phyloP scores from a whole-genome alignment of 208 protist genomes.

The Herpetomonas tarakana region DNA sequence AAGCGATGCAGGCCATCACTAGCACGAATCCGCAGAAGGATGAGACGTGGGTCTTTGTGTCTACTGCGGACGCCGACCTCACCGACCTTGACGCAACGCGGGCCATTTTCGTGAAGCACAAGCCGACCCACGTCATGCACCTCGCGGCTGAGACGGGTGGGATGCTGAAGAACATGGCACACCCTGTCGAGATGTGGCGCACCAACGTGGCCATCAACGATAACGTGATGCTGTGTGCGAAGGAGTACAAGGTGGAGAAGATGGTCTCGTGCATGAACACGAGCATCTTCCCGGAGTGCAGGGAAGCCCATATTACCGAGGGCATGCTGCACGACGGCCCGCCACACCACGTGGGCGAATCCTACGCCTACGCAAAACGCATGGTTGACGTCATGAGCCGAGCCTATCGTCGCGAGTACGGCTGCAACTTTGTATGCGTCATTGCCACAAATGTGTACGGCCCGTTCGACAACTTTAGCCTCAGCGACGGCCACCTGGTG shows the following conservation, averaged over 20 bases:
- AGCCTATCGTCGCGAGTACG: conserved; percentile 71
- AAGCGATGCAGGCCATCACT: conserved; percentile 56
- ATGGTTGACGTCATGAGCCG: conserved; percentile 92
- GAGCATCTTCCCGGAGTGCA: conserved; percentile 95
- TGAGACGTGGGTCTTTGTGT: conserved; percentile 84
- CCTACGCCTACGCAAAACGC: conserved; percentile 93
- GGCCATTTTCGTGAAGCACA: conserved; percentile 73
- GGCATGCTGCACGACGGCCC: conserved; percentile 89
- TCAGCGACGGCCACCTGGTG: conserved; percentile 85
- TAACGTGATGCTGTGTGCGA: conserved; percentile 80
- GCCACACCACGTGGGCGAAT: conserved; percentile 90
- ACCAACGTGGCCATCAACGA: conserved; percentile 81
- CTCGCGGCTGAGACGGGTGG: conserved; percentile 91
- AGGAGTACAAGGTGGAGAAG: conserved; percentile 27
- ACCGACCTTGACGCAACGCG: conserved; percentile 32
- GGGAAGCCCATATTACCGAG: conserved; percentile 91
- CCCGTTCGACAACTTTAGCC: conserved; percentile 88
- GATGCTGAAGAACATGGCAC: conserved; percentile 89
- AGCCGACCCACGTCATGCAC: conserved; percentile 94
- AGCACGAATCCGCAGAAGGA: conserved; percentile 12
- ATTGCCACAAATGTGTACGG: conserved; percentile 96
- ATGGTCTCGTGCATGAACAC: conserved; percentile 13
- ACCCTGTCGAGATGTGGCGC: conserved; percentile 83
- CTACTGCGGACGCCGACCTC: conserved; percentile 83
- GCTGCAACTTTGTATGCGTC: conserved; percentile 85